phyloP scores from a whole-genome alignment of 2,329 filamentous ascomycete genomes.

The Chrysoporthe deuterocubensis region DNA sequence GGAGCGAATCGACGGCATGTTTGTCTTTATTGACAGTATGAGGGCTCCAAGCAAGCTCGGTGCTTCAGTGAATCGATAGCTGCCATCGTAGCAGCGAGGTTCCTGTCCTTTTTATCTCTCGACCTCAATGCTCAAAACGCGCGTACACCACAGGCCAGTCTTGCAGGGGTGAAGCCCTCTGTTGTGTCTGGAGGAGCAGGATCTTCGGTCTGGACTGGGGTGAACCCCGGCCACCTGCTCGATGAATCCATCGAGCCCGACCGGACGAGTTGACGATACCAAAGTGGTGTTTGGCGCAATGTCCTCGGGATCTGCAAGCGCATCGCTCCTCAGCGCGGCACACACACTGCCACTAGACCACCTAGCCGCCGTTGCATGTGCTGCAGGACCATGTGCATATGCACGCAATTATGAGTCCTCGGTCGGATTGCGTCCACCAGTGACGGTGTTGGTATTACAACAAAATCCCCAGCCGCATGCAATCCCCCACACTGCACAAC shows the following conservation, averaged over 20 bases:
- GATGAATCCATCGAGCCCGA: neutral
- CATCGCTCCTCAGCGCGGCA: neutral
- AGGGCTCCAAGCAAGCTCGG: neutral
- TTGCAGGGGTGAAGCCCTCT: neutral
- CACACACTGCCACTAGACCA: neutral
- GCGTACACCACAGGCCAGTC: neutral
- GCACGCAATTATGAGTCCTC: neutral
- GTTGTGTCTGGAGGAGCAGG: neutral
- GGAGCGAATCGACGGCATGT: conserved; percentile 3
- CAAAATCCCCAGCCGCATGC: neutral
- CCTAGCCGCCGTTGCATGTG: neutral
- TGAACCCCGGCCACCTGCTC: neutral
- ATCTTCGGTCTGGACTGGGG: neutral
- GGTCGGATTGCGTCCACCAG: conserved; percentile 3
- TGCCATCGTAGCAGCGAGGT: neutral
- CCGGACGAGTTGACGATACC: neutral
- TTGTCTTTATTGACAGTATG: neutral
- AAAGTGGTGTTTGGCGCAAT: neutral
- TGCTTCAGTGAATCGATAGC: neutral
- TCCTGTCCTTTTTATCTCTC: conserved; percentile 2
- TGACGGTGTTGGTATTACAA: neutral
- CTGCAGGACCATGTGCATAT: neutral
- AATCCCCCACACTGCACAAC: neutral
- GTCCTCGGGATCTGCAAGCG: neutral
- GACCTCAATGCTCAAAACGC: neutral